Evolutionary conservation across 1,139 yeast genomes (phyloP).

Genomic region (Geotrichum citri-aurantii): DNA sequence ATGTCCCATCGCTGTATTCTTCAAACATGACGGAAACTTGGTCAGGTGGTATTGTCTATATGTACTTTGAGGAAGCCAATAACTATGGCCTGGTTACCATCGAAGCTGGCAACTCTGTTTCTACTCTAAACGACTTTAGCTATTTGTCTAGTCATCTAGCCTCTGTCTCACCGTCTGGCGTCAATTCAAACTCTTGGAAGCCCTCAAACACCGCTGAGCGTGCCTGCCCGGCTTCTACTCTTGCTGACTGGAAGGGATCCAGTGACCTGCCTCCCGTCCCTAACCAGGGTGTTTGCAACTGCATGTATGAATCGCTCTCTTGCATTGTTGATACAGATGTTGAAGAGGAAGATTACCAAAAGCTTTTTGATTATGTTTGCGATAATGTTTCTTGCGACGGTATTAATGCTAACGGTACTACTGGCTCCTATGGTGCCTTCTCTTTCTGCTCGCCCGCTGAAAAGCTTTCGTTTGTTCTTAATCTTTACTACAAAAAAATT

Average conservation of each 20-base stretch:
- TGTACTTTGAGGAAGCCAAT: conserved; percentile 80
- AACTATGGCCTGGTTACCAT: conserved; percentile 72
- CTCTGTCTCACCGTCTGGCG: conserved; percentile 53
- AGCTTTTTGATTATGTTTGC: conserved; percentile 52
- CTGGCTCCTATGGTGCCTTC: conserved; percentile 52
- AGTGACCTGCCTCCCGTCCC: conserved; percentile 65
- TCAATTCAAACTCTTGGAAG: conserved; percentile 46
- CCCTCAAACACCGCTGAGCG: conserved; percentile 44
- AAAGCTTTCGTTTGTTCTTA: conserved; percentile 56
- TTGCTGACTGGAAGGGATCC: conserved; percentile 50
- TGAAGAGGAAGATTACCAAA: conserved; percentile 45
- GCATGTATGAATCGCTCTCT: conserved; percentile 45
- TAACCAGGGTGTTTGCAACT: conserved; percentile 52
- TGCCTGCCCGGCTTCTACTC: conserved; percentile 47
- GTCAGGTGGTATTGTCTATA: conserved; percentile 93
- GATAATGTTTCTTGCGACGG: conserved; percentile 39
- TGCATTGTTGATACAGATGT: conserved; percentile 49
- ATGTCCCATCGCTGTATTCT: conserved; percentile 47
- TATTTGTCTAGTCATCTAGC: conserved; percentile 50
- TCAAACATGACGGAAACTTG: conserved; percentile 70
- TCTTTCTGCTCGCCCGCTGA: conserved; percentile 55
- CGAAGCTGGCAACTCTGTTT: conserved; percentile 44
- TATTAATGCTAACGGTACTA: conserved; percentile 47
- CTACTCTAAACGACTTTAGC: conserved; percentile 54
- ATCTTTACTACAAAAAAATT: conserved; percentile 50